phyloP scores from a whole-genome alignment of 805 yeast genomes.

The Candida berthetii region DNA sequence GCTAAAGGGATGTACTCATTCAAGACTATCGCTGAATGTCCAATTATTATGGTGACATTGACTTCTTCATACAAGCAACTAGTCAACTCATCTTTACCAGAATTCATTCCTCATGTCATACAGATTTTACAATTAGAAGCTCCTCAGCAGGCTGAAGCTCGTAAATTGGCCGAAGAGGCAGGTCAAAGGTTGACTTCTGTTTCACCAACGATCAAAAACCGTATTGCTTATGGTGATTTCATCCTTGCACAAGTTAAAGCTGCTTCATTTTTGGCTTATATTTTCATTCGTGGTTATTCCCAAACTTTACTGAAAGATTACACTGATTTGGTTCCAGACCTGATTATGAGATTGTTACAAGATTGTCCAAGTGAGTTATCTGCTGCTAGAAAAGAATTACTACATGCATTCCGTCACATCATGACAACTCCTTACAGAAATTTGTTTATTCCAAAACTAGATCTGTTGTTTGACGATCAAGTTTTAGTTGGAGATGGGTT shows the following conservation, averaged over 20 bases:
- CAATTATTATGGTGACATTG: slow-evolving; percentile 90
- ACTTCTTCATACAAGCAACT: slow-evolving; percentile 81
- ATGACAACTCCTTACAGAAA: slow-evolving; percentile 81
- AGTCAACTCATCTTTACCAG: slow-evolving; percentile 64
- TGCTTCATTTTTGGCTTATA: slow-evolving; percentile 90
- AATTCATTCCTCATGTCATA: slow-evolving; percentile 77
- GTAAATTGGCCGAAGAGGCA: slow-evolving; percentile 45
- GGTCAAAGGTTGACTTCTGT: slow-evolving; percentile 64
- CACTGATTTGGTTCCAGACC: slow-evolving; percentile 71
- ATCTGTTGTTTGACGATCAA: slow-evolving; percentile 76
- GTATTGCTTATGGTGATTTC: slow-evolving; percentile 81
- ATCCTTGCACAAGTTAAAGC: slow-evolving; percentile 93
- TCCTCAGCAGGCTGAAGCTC: slow-evolving; percentile 68
- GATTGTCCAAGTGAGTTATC: slow-evolving; percentile 95
- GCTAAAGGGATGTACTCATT: slow-evolving; percentile 73
- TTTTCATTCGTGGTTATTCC: slow-evolving; percentile 79
- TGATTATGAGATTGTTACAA: slow-evolving; percentile 77
- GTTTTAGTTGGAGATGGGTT: slow-evolving; percentile 90
- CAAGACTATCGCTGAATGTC: slow-evolving; percentile 92
- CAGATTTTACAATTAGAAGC: slow-evolving; percentile 73
- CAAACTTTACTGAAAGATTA: slow-evolving; percentile 51
- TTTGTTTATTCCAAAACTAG: slow-evolving; percentile 80
- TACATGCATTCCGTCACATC: slow-evolving; percentile 95
- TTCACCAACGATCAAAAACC: slow-evolving; percentile 67
- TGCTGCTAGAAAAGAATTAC: slow-evolving; percentile 83